These are phyloP conservation scores for Malus hybrid DNA, from an alignment of 331 rosid genomes.

Conservation along the genomic window DNA sequence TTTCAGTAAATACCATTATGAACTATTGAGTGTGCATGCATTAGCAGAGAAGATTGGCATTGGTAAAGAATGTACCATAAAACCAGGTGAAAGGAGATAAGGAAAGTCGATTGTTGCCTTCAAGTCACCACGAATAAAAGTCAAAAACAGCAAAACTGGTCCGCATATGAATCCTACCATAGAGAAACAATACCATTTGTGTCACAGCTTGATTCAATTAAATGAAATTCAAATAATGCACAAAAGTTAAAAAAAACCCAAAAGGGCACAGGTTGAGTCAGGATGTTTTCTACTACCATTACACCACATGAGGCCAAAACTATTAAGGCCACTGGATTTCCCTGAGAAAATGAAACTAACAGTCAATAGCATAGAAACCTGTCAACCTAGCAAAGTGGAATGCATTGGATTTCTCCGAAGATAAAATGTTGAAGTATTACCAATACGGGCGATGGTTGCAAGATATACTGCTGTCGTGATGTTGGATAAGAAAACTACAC, in stretches of 20 bases:
- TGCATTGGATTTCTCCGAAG: not conserved
- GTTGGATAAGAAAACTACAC: constrained; percentile 80
- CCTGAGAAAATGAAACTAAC: constrained; percentile 39
- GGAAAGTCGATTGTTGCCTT: constrained; percentile 60
- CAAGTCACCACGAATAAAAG: constrained; percentile 73
- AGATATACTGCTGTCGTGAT: constrained; percentile 87
- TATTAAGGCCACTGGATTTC: constrained; percentile 90
- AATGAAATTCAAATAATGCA: not conserved
- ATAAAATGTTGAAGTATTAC: constrained; percentile 34
- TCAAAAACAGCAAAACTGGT: constrained; percentile 70
- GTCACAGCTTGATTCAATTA: constrained; percentile 1
- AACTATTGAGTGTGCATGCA: not conserved
- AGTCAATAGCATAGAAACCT: constrained; percentile 18
- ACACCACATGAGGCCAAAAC: constrained; percentile 99
- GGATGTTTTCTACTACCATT: constrained; percentile 51
- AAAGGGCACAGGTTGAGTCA: not conserved
- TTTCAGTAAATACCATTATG: no score
- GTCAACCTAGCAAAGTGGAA: constrained; percentile 14
- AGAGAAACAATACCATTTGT: constrained; percentile 6
- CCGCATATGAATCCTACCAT: constrained; percentile 65
- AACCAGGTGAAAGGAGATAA: constrained; percentile 72
- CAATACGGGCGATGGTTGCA: constrained; percentile 87
- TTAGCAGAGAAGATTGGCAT: constrained; percentile 1
- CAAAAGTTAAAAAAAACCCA: not conserved
- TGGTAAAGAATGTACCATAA: constrained; percentile 47